These are phyloP conservation scores for Ottelia alismoides DNA, from an alignment of 106 monocot species.

Conservation along the genomic window DNA sequence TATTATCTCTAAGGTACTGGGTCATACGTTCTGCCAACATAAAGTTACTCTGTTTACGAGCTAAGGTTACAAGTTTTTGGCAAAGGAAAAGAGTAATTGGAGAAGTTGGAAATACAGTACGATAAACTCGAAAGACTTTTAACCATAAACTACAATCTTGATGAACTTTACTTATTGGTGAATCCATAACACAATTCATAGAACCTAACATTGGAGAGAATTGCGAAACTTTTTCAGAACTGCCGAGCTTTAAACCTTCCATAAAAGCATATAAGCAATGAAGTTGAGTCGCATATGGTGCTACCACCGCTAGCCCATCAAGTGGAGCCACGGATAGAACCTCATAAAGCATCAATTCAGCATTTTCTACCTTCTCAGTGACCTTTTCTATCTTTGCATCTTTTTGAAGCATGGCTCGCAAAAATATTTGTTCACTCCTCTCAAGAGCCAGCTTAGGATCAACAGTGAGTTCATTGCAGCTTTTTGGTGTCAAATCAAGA, in stretches of 20 bases:
- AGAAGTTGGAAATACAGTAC: slow-evolving; percentile 48
- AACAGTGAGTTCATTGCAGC: slow-evolving; percentile 74
- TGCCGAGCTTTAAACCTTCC: slow-evolving; percentile 24
- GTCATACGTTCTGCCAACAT: slow-evolving; percentile 62
- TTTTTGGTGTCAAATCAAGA: slow-evolving; percentile 96
- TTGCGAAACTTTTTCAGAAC: slow-evolving; percentile 14
- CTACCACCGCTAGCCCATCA: slow-evolving; percentile 60
- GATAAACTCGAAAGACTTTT: slow-evolving; percentile 71
- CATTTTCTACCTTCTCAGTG: slow-evolving; percentile 40
- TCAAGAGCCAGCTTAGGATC: slow-evolving; percentile 82
- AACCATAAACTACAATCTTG: slow-evolving; percentile 92
- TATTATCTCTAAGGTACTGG: slow-evolving; percentile 44
- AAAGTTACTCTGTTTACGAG: slow-evolving; percentile 89
- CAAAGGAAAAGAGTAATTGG: slow-evolving; percentile 43
- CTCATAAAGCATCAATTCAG: slow-evolving; percentile 74
- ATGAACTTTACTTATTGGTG: slow-evolving; percentile 46
- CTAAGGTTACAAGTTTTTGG: slow-evolving; percentile 54
- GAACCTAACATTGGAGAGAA: slow-evolving; percentile 23
- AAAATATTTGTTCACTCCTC: slow-evolving; percentile 93
- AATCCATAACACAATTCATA: slow-evolving; percentile 33
- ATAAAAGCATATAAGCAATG: slow-evolving; percentile 73
- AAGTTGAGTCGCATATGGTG: slow-evolving; percentile 57
- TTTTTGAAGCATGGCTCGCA: slow-evolving; percentile 77
- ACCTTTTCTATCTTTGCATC: slow-evolving; percentile 21
- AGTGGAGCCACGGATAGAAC: slow-evolving; percentile 65